These are phyloP conservation scores for Wickerhamiella brachini DNA, from an alignment of 805 yeast genomes.

Conservation along the genomic window DNA sequence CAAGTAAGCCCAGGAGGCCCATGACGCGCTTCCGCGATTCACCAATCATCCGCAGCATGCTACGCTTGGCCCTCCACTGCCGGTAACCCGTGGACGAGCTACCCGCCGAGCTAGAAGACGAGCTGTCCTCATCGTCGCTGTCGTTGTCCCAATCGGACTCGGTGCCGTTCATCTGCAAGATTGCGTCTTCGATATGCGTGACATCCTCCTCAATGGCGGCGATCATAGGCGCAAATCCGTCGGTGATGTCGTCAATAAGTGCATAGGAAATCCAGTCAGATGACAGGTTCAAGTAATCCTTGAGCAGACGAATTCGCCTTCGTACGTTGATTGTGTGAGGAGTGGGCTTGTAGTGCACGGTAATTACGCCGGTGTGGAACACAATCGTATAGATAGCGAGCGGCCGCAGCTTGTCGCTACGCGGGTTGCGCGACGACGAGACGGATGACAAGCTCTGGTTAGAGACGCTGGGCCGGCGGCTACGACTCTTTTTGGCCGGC, in stretches of 20 bases:
- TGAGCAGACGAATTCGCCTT: constrained; percentile 73
- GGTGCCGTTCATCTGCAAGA: constrained; percentile 72
- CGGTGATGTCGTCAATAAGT: constrained; percentile 89
- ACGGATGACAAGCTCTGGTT: constrained; percentile 5
- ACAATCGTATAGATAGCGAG: constrained; percentile 87
- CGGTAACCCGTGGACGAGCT: constrained; percentile 30
- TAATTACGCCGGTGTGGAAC: constrained; percentile 77
- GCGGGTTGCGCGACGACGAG: constrained; percentile 4
- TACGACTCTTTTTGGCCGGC: background rate
- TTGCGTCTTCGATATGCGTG: constrained; percentile 85
- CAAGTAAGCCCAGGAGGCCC: constrained; percentile 72
- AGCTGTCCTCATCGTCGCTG: constrained; percentile 25
- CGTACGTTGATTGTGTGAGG: constrained; percentile 95
- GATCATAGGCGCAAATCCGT: constrained; percentile 94
- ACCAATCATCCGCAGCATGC: constrained; percentile 87
- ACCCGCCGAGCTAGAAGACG: constrained; percentile 20
- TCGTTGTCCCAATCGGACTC: constrained; percentile 31
- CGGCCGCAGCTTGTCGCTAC: constrained; percentile 55
- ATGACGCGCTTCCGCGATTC: constrained; percentile 90
- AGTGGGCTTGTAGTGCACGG: constrained; percentile 88
- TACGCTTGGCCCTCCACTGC: constrained; percentile 87
- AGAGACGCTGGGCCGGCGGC: background rate
- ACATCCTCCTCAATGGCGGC: constrained; percentile 91
- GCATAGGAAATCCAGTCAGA: constrained; percentile 98
- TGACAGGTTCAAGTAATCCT: constrained; percentile 78